Percentiles rank a stretch among this genome's conserved stretches.
These are phyloP conservation scores for Triticum timopheevii DNA, from an alignment of 176 grass and related monocot genomes.

Conservation along the genomic window DNA sequence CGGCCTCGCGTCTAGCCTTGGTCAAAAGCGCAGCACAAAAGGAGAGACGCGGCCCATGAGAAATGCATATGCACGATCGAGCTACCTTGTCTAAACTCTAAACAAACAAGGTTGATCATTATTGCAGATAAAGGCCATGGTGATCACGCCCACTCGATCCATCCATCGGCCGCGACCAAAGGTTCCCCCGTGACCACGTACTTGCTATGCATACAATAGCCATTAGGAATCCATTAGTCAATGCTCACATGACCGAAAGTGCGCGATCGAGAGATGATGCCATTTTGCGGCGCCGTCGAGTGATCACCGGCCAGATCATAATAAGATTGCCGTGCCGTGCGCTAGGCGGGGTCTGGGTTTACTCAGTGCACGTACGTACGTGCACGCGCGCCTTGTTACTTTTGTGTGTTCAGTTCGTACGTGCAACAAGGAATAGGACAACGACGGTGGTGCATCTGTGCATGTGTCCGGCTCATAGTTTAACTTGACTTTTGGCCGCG, in stretches of 20 bases:
- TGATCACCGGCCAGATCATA: neutral
- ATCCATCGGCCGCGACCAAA: neutral
- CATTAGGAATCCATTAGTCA: conserved; percentile 24
- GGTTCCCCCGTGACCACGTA: neutral
- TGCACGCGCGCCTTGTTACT: neutral
- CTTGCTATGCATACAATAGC: neutral
- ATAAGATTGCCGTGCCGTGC: neutral
- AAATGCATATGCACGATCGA: neutral
- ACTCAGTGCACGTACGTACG: neutral
- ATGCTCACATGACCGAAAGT: conserved; percentile 29
- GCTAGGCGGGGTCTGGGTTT: neutral
- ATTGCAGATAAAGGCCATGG: conserved; percentile 5
- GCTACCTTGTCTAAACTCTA: neutral
- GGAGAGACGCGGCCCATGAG: neutral
- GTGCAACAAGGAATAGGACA: neutral
- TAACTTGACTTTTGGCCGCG: neutral
- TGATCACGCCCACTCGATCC: neutral
- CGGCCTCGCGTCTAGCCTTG: neutral
- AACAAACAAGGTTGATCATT: neutral
- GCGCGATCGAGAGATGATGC: neutral
- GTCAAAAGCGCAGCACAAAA: conserved; percentile 13
- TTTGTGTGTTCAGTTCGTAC: neutral
- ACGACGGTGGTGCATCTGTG: neutral
- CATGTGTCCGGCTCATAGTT: neutral
- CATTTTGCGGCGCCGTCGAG: conserved; percentile 32